These are phyloP conservation scores for Fusarium citri DNA, from an alignment of 2,329 filamentous ascomycete species.

Conservation along the genomic window DNA sequence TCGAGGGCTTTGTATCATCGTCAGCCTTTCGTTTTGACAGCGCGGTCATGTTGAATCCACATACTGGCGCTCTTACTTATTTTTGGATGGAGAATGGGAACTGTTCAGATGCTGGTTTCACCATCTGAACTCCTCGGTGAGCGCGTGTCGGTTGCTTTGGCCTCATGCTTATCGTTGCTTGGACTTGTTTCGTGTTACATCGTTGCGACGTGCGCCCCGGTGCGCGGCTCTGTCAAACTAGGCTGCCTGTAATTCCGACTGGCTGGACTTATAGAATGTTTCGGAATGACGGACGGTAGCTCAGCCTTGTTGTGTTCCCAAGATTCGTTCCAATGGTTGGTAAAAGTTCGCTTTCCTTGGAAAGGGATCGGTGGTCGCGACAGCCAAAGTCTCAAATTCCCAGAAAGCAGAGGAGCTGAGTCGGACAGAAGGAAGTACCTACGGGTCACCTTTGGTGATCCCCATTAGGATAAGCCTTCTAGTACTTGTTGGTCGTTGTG, in stretches of 20 bases:
- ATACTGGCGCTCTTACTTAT: not conserved
- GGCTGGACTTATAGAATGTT: constrained; percentile 2
- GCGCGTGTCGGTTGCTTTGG: constrained; percentile 10
- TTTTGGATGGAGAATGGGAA: constrained; percentile 24
- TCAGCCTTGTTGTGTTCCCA: constrained; percentile 31
- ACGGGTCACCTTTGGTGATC: not conserved
- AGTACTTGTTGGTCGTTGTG: not conserved
- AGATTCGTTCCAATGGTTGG: not conserved
- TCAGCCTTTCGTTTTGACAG: constrained; percentile 16
- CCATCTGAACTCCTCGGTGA: constrained; percentile 36
- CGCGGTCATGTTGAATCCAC: not conserved
- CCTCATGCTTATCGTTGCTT: constrained; percentile 18
- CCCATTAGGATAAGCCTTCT: not conserved
- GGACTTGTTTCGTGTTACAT: constrained; percentile 19
- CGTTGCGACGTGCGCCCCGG: constrained; percentile 15
- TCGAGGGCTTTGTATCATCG: constrained; percentile 29
- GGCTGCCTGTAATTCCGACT: constrained; percentile 24
- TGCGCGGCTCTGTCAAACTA: constrained; percentile 26
- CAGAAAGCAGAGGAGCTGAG: not conserved
- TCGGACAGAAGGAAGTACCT: not conserved
- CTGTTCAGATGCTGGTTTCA: constrained; percentile 39
- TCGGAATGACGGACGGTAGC: constrained; percentile 17
- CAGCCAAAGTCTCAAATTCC: not conserved
- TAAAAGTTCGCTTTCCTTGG: not conserved
- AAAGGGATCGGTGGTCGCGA: not conserved